Evolutionary conservation across 169 alveolate species (phyloP), one percentile per base, ranked within the genome.

Genomic region (Eimeria maxima): DNA sequence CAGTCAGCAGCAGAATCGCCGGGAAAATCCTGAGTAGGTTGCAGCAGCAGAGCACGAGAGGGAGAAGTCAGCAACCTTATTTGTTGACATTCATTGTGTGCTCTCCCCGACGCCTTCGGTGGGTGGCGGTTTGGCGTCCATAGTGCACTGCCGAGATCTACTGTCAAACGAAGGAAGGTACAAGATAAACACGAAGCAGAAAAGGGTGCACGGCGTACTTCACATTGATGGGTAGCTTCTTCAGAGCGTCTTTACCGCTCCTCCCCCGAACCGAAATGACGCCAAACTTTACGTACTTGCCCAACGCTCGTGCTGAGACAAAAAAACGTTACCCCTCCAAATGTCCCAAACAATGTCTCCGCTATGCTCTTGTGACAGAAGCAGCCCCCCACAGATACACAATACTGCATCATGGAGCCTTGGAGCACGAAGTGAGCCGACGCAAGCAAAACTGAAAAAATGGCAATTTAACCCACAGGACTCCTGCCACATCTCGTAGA

Each of bases 401-500:
- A 33, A 38, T 18, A 13, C 53, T 29, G 84, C 55, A 42, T 42
- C 84, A 73, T 24, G 57, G 8, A 33, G 16, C 53, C 53, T 18
- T 13, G 11, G n/a, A 60, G 20, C 69, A 38, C 27, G n/a, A 7
- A 22, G 3, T 33, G 38, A 73, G 84, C 33, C 84, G 38, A 33
- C 24, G 38, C 22, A 38, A 16, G 38, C 27, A 29, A 6, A 38
- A 73, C 47, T 20, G 67, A 45, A 69, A 27, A 22, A 24, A 18
- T 47, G 22, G 89, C 47, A 22, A 20, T 1, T 18, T 8, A 14
- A 29, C 92, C 18, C 78, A 84, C 92, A 84, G 47, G 92, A 84
- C 60, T 90, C 95, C 33, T 73, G 78, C 95, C 95, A 90, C 90
- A 90, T 90, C 81, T 90, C 95, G 78, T 69, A 53, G 6, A 90